phyloP scores from a whole-genome alignment of 192 early-diverging fungal genomes.

The Entomortierella parvispora region DNA sequence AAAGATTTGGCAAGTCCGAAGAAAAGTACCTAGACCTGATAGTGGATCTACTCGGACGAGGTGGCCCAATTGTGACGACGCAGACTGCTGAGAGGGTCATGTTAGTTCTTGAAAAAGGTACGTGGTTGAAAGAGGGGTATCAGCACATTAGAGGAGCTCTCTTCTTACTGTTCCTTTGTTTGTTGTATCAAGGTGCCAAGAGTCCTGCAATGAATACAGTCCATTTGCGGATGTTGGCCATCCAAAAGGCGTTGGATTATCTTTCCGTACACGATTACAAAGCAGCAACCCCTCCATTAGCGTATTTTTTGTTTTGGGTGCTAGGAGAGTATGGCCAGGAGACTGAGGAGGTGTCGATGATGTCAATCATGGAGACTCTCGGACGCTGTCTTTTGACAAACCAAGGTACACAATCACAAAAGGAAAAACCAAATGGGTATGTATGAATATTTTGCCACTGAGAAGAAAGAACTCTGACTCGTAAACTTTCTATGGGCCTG shows the following conservation, averaged over 20 bases:
- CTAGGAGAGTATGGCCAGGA: constrained; percentile 38
- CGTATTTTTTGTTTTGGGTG: constrained; percentile 28
- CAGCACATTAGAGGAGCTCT: no score
- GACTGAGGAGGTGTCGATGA: constrained; percentile 1
- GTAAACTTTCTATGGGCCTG: no score
- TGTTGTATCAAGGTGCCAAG: constrained; percentile 8
- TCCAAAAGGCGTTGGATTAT: constrained; percentile 17
- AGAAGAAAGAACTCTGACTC: no score
- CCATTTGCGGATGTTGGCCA: constrained; percentile 23
- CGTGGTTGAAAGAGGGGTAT: background rate
- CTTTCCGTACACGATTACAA: constrained; percentile 8
- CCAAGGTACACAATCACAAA: constrained; percentile 30
- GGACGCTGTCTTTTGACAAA: constrained; percentile 25
- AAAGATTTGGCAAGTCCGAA: constrained; percentile 37
- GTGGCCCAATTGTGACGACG: constrained; percentile 13
- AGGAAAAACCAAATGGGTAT: background rate
- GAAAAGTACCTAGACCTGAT: constrained; percentile 39
- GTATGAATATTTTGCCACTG: background rate
- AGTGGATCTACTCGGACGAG: constrained; percentile 24
- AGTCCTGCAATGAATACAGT: constrained; percentile 24
- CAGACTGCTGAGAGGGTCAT: constrained; percentile 31
- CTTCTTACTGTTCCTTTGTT: background rate
- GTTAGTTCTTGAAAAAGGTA: constrained; percentile 35
- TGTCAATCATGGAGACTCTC: constrained; percentile 16
- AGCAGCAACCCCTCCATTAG: background rate